Percentiles rank a stretch among this genome's conserved stretches.
Evolutionary conservation across 768 basidiomycete genomes (phyloP).

Genomic region (Gyrodon lividus): DNA sequence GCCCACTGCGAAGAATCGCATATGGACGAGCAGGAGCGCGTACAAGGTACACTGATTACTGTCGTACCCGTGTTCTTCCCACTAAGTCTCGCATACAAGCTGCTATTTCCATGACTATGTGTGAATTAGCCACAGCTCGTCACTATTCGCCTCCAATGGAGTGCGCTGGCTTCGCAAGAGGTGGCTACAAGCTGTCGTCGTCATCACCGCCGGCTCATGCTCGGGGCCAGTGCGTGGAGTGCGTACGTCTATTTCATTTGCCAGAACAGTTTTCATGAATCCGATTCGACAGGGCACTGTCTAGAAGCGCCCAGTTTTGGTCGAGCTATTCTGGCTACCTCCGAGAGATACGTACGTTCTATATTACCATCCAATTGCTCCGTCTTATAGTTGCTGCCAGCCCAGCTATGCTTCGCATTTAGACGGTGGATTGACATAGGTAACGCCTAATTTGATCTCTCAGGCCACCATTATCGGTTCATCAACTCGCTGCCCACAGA

Average conservation of each 20-base stretch:
- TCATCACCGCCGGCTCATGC: slow-evolving; percentile 12
- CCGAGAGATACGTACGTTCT: slow-evolving; percentile 67
- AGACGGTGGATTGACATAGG: slow-evolving; percentile 75
- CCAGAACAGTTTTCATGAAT: slow-evolving; percentile 5
- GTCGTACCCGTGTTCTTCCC: background rate
- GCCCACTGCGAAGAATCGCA: slow-evolving; percentile 54
- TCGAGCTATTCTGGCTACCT: slow-evolving; percentile 84
- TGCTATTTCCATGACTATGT: slow-evolving; percentile 76
- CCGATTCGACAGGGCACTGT: slow-evolving; percentile 51
- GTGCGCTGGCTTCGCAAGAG: slow-evolving; percentile 38
- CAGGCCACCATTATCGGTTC: slow-evolving; percentile 11
- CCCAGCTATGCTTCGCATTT: slow-evolving; percentile 76
- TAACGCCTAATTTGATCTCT: slow-evolving; percentile 23
- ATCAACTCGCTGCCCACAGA: slow-evolving; percentile 37
- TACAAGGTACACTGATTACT: slow-evolving; percentile 45
- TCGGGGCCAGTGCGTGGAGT: slow-evolving; percentile 56
- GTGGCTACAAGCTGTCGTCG: slow-evolving; percentile 1
- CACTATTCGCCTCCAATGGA: slow-evolving; percentile 68
- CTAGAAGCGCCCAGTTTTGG: slow-evolving; percentile 81
- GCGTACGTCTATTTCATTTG: slow-evolving; percentile 11
- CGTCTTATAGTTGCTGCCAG: slow-evolving; percentile 38
- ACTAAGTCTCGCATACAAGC: slow-evolving; percentile 42
- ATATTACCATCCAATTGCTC: slow-evolving; percentile 3
- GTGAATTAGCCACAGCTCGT: slow-evolving; percentile 73
- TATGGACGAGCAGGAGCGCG: slow-evolving; percentile 57